Evolutionary conservation across 441 rosid genomes (phyloP).

Genomic region (Hura crepitans): DNA sequence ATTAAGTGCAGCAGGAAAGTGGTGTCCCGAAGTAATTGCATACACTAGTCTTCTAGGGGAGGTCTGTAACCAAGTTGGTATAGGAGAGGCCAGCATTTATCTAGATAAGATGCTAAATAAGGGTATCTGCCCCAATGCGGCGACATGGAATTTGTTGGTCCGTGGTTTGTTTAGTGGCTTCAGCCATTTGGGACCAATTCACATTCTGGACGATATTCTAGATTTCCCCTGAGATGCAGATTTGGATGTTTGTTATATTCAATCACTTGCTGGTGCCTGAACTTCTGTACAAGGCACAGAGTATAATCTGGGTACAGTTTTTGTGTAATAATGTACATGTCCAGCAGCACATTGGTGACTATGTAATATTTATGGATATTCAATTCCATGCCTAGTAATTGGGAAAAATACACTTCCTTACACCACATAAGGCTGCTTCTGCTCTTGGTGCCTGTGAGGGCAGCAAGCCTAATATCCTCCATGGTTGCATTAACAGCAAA

Average conservation of each 20-base stretch:
- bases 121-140: slow-evolving; percentile 51
- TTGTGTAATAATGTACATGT: not conserved
- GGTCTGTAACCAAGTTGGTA: no score
- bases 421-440: not conserved
- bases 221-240: slow-evolving; percentile 20
- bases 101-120: slow-evolving; percentile 49
- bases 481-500: not conserved
- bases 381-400: not conserved
- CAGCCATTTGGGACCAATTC: slow-evolving; percentile 42
- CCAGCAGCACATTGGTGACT: not conserved
- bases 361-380: not conserved
- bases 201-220: slow-evolving; percentile 42
- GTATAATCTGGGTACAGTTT: not conserved
- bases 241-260: not conserved
- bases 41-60: slow-evolving; percentile 66
- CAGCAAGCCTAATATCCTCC: not conserved
- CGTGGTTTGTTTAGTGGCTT: slow-evolving; percentile 43
- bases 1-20: slow-evolving; percentile 35
- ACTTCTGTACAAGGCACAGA: slow-evolving; percentile 1
- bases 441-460: not conserved
- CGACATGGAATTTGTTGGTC: slow-evolving; percentile 73
- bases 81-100: slow-evolving; percentile 45
- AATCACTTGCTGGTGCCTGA: not conserved
- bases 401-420: not conserved
- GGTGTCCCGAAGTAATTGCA: slow-evolving; percentile 60